Evolutionary conservation across 73 alveolate genomes (phyloP), one percentile per base, ranked within the genome.

Genomic region (Symbiodinium natans): DNA sequence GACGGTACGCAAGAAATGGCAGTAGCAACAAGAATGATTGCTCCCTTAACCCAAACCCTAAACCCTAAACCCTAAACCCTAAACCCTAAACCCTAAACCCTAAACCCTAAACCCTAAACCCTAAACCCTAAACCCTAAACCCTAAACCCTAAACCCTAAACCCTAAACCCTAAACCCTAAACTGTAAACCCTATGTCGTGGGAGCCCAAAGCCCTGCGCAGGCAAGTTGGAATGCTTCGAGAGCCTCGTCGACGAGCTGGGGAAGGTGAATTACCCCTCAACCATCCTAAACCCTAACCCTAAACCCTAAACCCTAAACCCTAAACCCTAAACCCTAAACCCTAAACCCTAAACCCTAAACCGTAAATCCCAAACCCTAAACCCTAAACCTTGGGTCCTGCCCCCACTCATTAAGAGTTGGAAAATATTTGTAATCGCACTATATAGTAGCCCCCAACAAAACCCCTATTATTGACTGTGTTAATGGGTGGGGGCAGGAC

Each of bases 161-260:
- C 36, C 63, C 63, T 13, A 48, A 48, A 48, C 56, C 56, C 56
- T 5, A 43, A 43, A 11, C 5, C 56, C 56, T 11, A 43, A 43
- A 43, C 56, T 43, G 21, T 4, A 52, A 21, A 10, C 68, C 68
- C 21, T 0, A 0, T 0, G 77, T 63, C 77, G 34, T 63, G 68
- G 68, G 68, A 52, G 68, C n/a, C n/a, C n/a, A n/a, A n/a, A n/a
- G n/a, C n/a, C n/a, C n/a, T 52, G 68, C 68, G 68, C 77, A 63
- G 77, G 77, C 31, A 63, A 63, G 36, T 34, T 63, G 36, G 77
- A 63, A 63, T 63, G 77, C 77, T 63, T 63, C 34, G 77, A 63
- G 34, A 25, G 36, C 77, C 77, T 63, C 34, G 77, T 63, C 34
- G 77, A 63, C 39, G 77, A 63, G 34, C 10, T 63, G 36, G 77